Evolutionary conservation across 768 basidiomycete species (phyloP).

Genomic region (Stropharia rugosoannulata): DNA sequence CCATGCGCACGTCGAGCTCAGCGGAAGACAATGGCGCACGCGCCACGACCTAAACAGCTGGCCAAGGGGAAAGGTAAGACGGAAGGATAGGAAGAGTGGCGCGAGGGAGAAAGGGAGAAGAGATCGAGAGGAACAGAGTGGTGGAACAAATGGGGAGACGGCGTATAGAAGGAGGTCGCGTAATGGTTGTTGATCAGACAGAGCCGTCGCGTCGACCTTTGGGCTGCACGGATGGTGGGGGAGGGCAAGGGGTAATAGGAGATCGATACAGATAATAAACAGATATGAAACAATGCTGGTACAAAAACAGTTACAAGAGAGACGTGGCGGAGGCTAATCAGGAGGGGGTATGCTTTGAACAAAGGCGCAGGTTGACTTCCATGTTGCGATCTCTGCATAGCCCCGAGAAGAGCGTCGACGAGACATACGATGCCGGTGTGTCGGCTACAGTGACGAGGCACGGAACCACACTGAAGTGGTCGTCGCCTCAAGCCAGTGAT

Average conservation of each 20-base stretch:
- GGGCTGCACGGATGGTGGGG: conserved; percentile 10
- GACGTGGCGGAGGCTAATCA: conserved; percentile 15
- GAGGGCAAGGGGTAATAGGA: conserved; percentile 15
- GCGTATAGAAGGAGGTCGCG: conserved; percentile 12
- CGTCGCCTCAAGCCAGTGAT: conserved; percentile 63
- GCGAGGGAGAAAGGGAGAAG: conserved; percentile 10
- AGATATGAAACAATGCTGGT: conserved; percentile 41
- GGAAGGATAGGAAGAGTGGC: conserved; percentile 16
- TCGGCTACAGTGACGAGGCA: conserved; percentile 71
- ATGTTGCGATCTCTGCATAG: conserved; percentile 25
- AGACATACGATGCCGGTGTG: conserved; percentile 61
- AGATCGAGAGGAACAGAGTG: conserved; percentile 9
- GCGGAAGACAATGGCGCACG: conserved; percentile 19
- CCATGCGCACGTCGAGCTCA: conserved; percentile 10
- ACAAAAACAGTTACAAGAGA: conserved; percentile 23
- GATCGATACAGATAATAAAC: conserved; percentile 36
- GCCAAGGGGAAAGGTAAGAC: conserved; percentile 19
- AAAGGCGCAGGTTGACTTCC: conserved; percentile 25
- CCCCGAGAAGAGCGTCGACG: conserved; percentile 26
- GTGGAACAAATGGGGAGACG: conserved; percentile 4
- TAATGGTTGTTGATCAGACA: conserved; percentile 27
- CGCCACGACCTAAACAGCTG: conserved; percentile 11
- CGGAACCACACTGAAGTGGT: conserved; percentile 83
- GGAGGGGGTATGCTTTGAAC: conserved; percentile 17
- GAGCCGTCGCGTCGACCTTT: conserved; percentile 19